Percentiles rank a stretch among this genome's conserved stretches.
These are phyloP conservation scores for Cladobotryum protrusum DNA, from an alignment of 2,329 filamentous ascomycete genomes.

Conservation along the genomic window DNA sequence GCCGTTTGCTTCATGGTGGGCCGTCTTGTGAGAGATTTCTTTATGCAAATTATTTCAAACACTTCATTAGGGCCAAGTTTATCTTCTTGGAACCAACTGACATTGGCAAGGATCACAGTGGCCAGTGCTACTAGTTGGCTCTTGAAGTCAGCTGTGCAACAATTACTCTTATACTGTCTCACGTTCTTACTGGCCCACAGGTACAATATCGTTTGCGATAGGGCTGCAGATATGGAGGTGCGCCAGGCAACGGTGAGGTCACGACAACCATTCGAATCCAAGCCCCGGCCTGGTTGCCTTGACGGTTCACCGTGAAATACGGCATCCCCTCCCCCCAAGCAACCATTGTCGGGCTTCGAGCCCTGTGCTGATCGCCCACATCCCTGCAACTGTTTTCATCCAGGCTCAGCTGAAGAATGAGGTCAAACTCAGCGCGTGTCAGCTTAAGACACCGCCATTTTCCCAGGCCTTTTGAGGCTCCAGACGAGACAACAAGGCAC, in stretches of 20 bases:
- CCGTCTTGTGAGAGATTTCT: conserved; percentile 24
- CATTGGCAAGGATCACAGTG: neutral
- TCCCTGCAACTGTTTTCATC: conserved; percentile 5
- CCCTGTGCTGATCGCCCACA: conserved; percentile 4
- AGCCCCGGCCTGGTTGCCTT: no score
- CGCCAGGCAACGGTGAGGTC: no score
- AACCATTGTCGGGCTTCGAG: no score
- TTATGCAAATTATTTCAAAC: conserved; percentile 16
- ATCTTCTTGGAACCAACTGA: neutral
- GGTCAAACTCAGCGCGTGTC: neutral
- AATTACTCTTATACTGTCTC: neutral
- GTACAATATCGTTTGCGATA: neutral
- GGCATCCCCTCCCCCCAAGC: no score
- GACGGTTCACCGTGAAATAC: no score
- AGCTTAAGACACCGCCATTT: conserved; percentile 6
- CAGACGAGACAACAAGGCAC: neutral
- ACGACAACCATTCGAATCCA: no score
- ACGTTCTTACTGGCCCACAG: neutral
- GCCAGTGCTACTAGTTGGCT: neutral
- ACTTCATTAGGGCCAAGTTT: conserved; percentile 3
- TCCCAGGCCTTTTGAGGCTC: neutral
- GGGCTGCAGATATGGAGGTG: neutral
- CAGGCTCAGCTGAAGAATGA: conserved; percentile 7
- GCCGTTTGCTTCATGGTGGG: conserved; percentile 17
- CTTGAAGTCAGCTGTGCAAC: no score